Percentiles rank a stretch among this genome's conserved stretches.
These are phyloP conservation scores for Sporobolomyces roseus DNA, from an alignment of 768 basidiomycete genomes.

Conservation along the genomic window DNA sequence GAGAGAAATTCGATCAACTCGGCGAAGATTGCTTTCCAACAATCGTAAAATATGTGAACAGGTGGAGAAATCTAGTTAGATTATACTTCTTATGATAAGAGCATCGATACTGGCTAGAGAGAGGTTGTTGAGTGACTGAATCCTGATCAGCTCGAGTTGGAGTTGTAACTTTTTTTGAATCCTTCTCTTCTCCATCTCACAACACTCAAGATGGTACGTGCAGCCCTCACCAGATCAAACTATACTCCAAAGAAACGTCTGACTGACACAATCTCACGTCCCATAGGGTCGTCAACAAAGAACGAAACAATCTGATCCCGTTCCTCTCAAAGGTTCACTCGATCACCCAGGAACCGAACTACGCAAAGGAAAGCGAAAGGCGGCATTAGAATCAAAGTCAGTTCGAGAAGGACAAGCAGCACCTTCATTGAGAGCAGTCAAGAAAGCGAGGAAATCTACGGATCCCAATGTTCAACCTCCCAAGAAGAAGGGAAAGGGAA, in stretches of 20 bases:
- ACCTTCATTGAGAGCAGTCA: slow-evolving; percentile 3
- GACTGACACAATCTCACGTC: not conserved
- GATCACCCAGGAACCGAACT: slow-evolving; percentile 28
- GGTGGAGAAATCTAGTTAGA: no score
- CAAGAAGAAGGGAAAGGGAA: not conserved
- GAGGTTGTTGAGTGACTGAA: no score
- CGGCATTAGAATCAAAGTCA: slow-evolving; percentile 25
- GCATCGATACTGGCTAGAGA: no score
- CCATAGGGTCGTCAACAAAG: slow-evolving; percentile 32
- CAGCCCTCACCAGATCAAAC: no score
- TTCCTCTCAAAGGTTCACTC: slow-evolving; percentile 20
- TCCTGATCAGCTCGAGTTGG: no score
- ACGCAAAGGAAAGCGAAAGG: slow-evolving; percentile 40
- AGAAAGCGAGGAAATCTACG: slow-evolving; percentile 18
- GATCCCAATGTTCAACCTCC: not conserved
- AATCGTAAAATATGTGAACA: no score
- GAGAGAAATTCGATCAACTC: no score
- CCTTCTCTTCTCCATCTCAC: not conserved
- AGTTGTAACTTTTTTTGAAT: no score
- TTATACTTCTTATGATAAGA: no score
- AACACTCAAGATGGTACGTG: not conserved
- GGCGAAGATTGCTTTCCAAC: no score
- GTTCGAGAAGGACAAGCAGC: not conserved
- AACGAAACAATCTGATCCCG: slow-evolving; percentile 34
- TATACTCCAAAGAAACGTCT: no score